Conservation (phyloP, 352 stramenopile genomes). For the Globisporangium okanoganense region DNA sequence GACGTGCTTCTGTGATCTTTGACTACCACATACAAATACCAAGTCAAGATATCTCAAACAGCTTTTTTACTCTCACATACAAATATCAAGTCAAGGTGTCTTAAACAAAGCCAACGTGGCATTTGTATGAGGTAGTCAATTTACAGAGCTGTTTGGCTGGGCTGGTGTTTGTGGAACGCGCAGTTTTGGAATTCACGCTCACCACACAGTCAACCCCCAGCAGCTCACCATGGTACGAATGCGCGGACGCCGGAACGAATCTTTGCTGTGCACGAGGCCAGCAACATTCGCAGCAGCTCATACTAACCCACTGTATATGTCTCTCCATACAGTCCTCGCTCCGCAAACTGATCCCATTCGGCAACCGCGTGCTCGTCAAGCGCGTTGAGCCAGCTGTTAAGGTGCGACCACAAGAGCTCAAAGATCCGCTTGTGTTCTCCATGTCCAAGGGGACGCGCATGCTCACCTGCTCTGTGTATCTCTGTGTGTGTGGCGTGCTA, state of each 20-base stretch:
- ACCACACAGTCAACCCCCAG: conserved; percentile 12
- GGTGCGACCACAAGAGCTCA: conserved; percentile 17
- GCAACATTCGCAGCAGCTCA: neutral
- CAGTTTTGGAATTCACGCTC: conserved; percentile 16
- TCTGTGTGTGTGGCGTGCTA: neutral
- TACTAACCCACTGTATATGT: neutral
- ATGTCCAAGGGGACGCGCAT: neutral
- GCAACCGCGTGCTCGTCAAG: conserved; percentile 94
- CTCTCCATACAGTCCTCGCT: conserved; percentile 30
- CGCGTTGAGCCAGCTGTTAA: conserved; percentile 89
- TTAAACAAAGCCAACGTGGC: neutral
- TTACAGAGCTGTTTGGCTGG: neutral
- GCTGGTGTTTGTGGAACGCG: neutral
- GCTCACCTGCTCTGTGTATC: neutral
- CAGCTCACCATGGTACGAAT: conserved; percentile 12
- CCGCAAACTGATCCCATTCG: conserved; percentile 91
- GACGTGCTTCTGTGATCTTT: neutral
- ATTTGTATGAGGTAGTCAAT: neutral
- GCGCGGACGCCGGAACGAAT: neutral
- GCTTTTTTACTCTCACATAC: neutral
- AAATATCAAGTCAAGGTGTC: neutral
- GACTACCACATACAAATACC: neutral
- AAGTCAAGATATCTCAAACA: neutral
- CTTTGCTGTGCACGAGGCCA: neutral
- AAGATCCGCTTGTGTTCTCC: neutral